Percentiles rank a stretch among this genome's conserved stretches.
These are phyloP conservation scores for Saccharomyces mikatae DNA, from an alignment of 805 yeast genomes.

Conservation along the genomic window DNA sequence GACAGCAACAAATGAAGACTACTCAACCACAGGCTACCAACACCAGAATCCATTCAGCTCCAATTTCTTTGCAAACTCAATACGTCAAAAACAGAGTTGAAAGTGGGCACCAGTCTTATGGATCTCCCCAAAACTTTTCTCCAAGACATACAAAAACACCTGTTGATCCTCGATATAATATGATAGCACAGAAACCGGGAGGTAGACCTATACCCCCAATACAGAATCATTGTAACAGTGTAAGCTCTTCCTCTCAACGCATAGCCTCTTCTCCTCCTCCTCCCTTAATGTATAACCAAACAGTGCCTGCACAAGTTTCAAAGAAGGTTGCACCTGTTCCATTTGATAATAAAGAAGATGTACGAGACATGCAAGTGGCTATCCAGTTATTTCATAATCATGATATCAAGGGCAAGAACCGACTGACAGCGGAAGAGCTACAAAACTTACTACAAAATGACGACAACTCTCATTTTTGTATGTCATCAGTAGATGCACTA, in stretches of 20 bases:
- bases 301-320: background rate
- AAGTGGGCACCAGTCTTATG: background rate
- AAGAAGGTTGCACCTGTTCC: background rate
- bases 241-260: background rate
- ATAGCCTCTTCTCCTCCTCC: background rate
- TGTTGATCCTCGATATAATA: constrained; percentile 9
- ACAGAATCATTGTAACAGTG: background rate
- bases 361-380: constrained; percentile 24
- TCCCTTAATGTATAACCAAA: background rate
- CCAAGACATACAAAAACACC: background rate
- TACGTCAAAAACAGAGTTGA: background rate
- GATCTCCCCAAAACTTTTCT: background rate
- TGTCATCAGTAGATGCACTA: constrained; percentile 30
- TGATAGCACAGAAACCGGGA: background rate
- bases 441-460: constrained; percentile 31
- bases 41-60: constrained; percentile 16
- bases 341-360: constrained; percentile 7
- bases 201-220: background rate
- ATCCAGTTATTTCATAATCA: constrained; percentile 27
- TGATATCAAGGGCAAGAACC: constrained; percentile 24
- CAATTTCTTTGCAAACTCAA: constrained; percentile 1
- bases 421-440: constrained; percentile 29
- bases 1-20: constrained; percentile 13
- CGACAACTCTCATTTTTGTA: constrained; percentile 27
- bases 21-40: constrained; percentile 11